Base-by-base conservation (phyloP, 2,329 filamentous ascomycete genomes). In the Colletotrichum sidae region DNA sequence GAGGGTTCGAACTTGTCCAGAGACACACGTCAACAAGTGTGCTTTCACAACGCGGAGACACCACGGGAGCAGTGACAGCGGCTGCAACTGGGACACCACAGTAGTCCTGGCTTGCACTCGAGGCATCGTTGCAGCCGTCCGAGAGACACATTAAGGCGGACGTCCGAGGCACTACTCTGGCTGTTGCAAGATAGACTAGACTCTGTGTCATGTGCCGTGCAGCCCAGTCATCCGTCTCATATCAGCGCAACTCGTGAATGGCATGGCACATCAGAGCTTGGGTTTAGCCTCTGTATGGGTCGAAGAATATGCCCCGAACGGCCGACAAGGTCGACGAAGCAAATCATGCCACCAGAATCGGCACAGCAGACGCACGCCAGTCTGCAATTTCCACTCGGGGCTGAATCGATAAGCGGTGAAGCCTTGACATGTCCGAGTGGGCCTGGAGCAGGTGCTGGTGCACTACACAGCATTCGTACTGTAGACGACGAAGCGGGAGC, bases 371-470 rank as follows among this genome's bases (percentile, higher is more conserved):
- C 10, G 11, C 45, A 33, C 38, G 42, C 47, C 46, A 38, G 25
- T 58, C 34, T 47, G 35, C 38, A 11, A 54, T 12, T 6, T 7
- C 8, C n/a, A 6, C 51, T 42, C 13, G 38, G 34, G 11, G 15
- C 17, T n/a, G 12, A 54, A 55, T 55, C 52, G 55, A 58, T 51
- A 58, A 47, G 55, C 55, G 55, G 55, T 58, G 55, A 38, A 38
- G 34, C 47, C 50, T 10, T 10, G 25, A 34, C 46, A 37, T 50
- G 46, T 25, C 25, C 33, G 55, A 41, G 15, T 50, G 45, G 54
- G 6, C 44, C 17, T 39, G 17, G 25, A 25, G 25, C 25, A 42
- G 49, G 37, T 53, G 50, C 50, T 25, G 25, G 25, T 25, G 25
- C 25, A 25, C 4, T 25, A 25, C 25, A 5, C 4, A 5, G 25